A percentile compares a stretch with the other conserved stretches of the same genome.
Conservation (phyloP, 257 asterid genomes). For the Gynochthodes officinalis region DNA sequence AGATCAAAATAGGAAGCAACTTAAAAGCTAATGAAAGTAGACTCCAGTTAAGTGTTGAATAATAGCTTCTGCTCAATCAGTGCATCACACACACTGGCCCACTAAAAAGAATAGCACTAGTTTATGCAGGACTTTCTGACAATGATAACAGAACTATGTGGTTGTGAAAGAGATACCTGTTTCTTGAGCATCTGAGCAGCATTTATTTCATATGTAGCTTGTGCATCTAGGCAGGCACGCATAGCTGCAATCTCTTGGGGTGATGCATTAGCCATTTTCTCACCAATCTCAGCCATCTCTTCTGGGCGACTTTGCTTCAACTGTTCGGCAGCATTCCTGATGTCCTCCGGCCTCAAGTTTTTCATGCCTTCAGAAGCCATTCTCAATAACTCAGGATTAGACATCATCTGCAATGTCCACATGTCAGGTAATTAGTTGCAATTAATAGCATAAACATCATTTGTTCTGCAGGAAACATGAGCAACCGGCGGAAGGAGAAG, state of each 20-base stretch:
- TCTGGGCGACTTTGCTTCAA: constrained; percentile 89
- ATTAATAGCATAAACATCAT: not conserved
- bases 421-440: not conserved
- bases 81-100: not conserved
- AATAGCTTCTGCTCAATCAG: not conserved
- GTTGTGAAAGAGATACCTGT: constrained; percentile 53
- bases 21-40: not conserved
- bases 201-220: constrained; percentile 62
- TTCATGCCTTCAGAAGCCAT: constrained; percentile 99
- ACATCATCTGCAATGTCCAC: constrained; percentile 76
- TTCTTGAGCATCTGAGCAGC: constrained; percentile 89
- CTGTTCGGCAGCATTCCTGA: constrained; percentile 86
- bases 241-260: constrained; percentile 86
- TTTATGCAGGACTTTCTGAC: not conserved
- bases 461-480: not conserved
- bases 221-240: constrained; percentile 81
- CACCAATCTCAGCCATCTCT: constrained; percentile 84
- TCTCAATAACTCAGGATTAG: constrained; percentile 84
- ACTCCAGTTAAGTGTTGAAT: not conserved
- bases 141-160: not conserved
- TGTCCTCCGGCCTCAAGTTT: constrained; percentile 81
- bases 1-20: not conserved
- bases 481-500: not conserved
- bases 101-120: too few species aligned
- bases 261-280: constrained; percentile 89